These are phyloP conservation scores for Eucalyptus marginata DNA, from an alignment of 345 rosid genomes.

Conservation along the genomic window DNA sequence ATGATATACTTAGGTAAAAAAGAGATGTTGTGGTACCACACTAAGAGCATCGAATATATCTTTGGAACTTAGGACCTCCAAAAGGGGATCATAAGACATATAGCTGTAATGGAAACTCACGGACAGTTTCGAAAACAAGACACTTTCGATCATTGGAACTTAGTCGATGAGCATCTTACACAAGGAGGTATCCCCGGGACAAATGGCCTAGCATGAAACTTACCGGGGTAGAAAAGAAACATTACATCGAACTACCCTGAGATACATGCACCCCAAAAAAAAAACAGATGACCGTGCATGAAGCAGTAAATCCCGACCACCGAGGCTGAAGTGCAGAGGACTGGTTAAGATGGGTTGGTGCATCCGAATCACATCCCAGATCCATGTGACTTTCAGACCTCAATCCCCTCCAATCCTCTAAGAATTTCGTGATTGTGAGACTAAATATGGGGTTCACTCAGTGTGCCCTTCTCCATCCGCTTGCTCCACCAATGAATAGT, in stretches of 20 bases:
- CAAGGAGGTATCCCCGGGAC: neutral
- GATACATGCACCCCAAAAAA: neutral
- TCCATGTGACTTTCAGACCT: neutral
- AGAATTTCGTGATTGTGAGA: neutral
- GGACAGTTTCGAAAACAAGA: neutral
- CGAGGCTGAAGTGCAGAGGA: neutral
- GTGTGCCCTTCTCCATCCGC: neutral
- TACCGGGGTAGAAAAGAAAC: neutral
- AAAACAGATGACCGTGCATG: neutral
- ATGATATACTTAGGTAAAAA: neutral
- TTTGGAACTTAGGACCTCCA: neutral
- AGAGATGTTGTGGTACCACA: neutral
- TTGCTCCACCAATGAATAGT: neutral
- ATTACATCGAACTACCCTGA: neutral
- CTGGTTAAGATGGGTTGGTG: neutral
- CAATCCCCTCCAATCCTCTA: neutral
- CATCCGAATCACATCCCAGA: neutral
- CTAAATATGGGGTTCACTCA: neutral
- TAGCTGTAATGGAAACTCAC: neutral
- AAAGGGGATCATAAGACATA: neutral
- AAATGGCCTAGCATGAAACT: neutral
- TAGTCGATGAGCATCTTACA: neutral
- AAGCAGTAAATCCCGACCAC: neutral
- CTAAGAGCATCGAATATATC: neutral
- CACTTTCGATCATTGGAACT: neutral